Base-by-base conservation (phyloP, 192 early-diverging fungal genomes). In the Phlyctochytrium planicorne region DNA sequence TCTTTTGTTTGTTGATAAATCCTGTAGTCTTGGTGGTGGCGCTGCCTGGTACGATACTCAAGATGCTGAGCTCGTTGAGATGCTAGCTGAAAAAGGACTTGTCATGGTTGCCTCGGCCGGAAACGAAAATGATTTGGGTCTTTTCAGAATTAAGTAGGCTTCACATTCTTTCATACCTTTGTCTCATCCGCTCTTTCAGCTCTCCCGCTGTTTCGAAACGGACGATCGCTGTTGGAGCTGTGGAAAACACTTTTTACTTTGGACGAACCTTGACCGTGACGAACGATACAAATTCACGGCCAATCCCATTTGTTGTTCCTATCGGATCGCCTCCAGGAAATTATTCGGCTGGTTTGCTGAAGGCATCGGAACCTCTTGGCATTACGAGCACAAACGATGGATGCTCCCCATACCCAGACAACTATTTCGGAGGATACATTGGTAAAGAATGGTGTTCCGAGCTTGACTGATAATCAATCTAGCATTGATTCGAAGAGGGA, bases 31-130 rank as follows among this genome's bases (percentile, higher is more conserved):
- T 63, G 93, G 93, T 59, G 88, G 80, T 6, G 74, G 81, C n/a
- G 79, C 78, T 65, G 78, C 77, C 20, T 89, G 83, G 85, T 73
- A 71, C 61, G 87, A 90, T 47, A 79, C 83, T 35, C 78, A 86
- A 10, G 67, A 82, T 23, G 78, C 88, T 1, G 72, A 82, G 6
- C 79, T 88, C 0, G 83, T 86, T 33, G 79, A 85, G 30, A 64
- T 62, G 14, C 63, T 91, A n/a, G 57, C 77, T 16, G 47, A 50
- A 27, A 73, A 76, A 10, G 77, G 86, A 10, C 59, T 62, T 25
- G 53, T 85, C 52, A 86, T 93, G 10, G 76, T 87, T 57, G 81
- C 89, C n/a, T 81, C 92, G 20, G 80, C 80, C 35, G 94, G 94
- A 17, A 96, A 96, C 77, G 83, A 89, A 34, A 92, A 93, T 34